Evolutionary conservation across 164 flowering plant genomes (phyloP), one percentile per base, ranked within the genome.

Genomic region (Macadamia integrifolia): DNA sequence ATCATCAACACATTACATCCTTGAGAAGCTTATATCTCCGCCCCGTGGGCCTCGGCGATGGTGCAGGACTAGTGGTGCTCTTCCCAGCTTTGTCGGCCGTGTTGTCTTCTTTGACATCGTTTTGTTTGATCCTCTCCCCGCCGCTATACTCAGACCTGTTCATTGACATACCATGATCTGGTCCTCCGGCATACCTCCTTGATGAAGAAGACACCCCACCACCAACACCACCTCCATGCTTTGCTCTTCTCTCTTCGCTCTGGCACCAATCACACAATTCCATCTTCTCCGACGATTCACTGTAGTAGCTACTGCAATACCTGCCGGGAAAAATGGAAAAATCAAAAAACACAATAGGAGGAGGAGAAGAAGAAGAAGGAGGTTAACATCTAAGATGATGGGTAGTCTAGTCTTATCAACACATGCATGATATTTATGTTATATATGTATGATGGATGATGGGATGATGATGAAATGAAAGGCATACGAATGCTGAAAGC

Each of bases 401-500:
- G 13, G 13, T 15, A 50, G 12, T 50, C 55, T 15, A 10, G 23
- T 43, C 9, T 43, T 43, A 43, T 43, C 48, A 14, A 43, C 23
- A 23, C 32, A 28, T 67, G 63, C 50, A 18, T n/a, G 50, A 58
- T 58, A 23, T 46, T 7, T 58, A 48, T 18, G 15, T 12, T 35
- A 9, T 60, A 11, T 31, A 60, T 11, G 17, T 9, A 50, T 30
- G 68, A 35, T 14, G 23, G 70, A 70, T 6, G 52, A 59, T 65
- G 62, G 64, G 23, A 23, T 43, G 42, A 52, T 69, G 67, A 67
- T 70, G 71, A 56, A 1, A 72, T 18, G 60, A 46, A 64, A 58
- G 5, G 10, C 89, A 40, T 90, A 94, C 99, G 96, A 86, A 77
- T 94, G 99, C 56, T 94, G 99, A 67, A 84, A 87, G 53, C 99